Evolutionary conservation across 176 grass and related monocot genomes (phyloP).

Genomic region (Eremochloa ophiuroides): DNA sequence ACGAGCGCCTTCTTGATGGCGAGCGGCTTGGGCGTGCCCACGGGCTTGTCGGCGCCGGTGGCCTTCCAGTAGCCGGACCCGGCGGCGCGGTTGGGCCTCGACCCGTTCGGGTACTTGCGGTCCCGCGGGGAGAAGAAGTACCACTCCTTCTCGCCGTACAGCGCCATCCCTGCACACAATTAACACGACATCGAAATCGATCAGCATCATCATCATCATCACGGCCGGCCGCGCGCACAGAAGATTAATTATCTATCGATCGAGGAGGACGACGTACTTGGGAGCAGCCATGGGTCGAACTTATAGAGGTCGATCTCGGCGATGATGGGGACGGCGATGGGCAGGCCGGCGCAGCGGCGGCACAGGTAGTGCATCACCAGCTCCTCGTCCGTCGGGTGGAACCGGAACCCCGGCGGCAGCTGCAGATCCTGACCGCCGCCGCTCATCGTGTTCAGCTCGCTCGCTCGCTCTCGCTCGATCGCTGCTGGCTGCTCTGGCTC

Average conservation of each 20-base stretch:
- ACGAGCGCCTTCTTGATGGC: conserved; percentile 93
- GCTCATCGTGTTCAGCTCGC: conserved; percentile 24
- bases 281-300: conserved; percentile 87
- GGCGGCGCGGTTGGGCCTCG: conserved; percentile 70
- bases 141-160: conserved; percentile 94
- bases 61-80: conserved; percentile 93
- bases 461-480: neutral
- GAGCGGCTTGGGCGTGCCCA: conserved; percentile 59
- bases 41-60: conserved; percentile 79
- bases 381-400: conserved; percentile 98
- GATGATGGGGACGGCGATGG: conserved; percentile 85
- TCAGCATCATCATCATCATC: neutral
- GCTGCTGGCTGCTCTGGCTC: neutral
- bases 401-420: conserved; percentile 92
- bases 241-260: no score
- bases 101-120: conserved; percentile 91
- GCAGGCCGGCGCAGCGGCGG: conserved; percentile 63
- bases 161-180: conserved; percentile 47
- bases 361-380: conserved; percentile 94
- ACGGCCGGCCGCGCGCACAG: neutral
- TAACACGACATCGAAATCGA: neutral
- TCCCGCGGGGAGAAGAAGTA: conserved; percentile 92
- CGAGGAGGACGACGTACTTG: conserved; percentile 27
- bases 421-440: conserved; percentile 38
- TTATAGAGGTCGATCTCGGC: conserved; percentile 97